Evolutionary conservation across 2,329 filamentous ascomycete genomes (phyloP), one percentile per base, ranked within the genome.

Genomic region (Ophiognomonia clavigignenti-juglandacearum): DNA sequence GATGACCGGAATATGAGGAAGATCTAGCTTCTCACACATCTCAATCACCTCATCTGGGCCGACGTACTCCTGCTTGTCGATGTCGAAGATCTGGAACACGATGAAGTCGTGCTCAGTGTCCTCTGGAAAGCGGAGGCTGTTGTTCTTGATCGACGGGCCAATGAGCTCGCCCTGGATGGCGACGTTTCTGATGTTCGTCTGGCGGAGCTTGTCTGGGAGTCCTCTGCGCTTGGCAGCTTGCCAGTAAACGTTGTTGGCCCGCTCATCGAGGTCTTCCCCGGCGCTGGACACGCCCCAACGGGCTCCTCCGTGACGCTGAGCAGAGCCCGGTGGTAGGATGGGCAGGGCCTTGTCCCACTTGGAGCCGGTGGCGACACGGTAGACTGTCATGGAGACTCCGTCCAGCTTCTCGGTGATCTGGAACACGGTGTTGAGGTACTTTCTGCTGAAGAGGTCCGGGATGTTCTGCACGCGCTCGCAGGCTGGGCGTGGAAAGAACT

Each of bases 341-440:
- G 56, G 56, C 9, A 61, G 39, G 9, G 38, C 46, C 2, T 41
- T 31, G 23, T 50, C 39, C 57, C 56, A 60, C 6, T 36, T 43
- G 4, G 59, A 60, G 31, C 43, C 44, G 11, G 45, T 46, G 5
- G 51, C 34, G 11, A 64, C 49, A 6, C 48, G 42, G 45, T 64
- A 65, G 23, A 63, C 50, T 1, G 56, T 57, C 58, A 64, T 63
- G 14, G 61, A 56, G 3, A 57, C 22, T 2, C 62, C 62, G 43
- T 65, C 62, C 4, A 64, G 54, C 51, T 64, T 65, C 45, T 63
- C 60, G 3, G 61, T 63, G 43, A 63, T 50, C 38, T 63, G 58
- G 44, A 58, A 64, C 2, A 50, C 20, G 1, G 32, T 52, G 14
- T 56, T 31, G 22, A 37, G 47, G 24, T 42, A 18, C 10, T 26